Evolutionary conservation across 75 land plant species (phyloP), one percentile per base, ranked within the genome.

Genomic region (Selaginella moellendorffii): DNA sequence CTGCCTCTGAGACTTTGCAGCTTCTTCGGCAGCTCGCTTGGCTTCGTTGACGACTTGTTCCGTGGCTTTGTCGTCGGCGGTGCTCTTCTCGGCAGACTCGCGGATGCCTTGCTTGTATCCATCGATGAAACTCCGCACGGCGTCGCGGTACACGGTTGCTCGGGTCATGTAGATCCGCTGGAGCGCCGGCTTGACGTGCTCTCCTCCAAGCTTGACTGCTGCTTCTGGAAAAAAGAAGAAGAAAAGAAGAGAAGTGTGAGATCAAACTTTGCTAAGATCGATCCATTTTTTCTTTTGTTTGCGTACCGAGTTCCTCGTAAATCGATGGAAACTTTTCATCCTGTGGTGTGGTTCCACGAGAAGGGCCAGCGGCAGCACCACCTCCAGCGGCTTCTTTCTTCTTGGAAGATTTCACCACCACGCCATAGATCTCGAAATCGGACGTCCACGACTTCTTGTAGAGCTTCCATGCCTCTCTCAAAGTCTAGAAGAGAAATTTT

Each of bases 121-220:
- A 63, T 77, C 63, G 26, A 92, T 75, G 30, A 92, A 92, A 64
- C 70, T 78, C 61, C 77, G 85, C 2, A 88, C 72, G 28, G 93
- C 95, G 69, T 92, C 97, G 65, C 73, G 81, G 53, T 92, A 92
- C 0, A 85, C 84, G 62, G 95, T 73, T 70, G 89, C 86, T 52
- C 82, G 73, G 5, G 82, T 83, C 93, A 92, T 85, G 68, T 92
- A 92, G 10, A 92, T 54, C 21, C 89, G 80, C 36, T 88, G 97
- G 54, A 92, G 65, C 54, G 84, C 95, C 61, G 97, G 97, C 54
- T 77, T 70, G 28, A 92, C 51, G 21, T 88, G 80, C 78, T 92
- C 97, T 76, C 82, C 79, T 31, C 97, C 97, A 24, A 89, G 95
- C 77, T 78, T 77, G 1, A 95, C 95, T 67, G 97, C 95, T 56